Evolutionary conservation across 2,329 filamentous ascomycete species (phyloP), one percentile per base, ranked within the genome.

Genomic region (Phialophora expanda): DNA sequence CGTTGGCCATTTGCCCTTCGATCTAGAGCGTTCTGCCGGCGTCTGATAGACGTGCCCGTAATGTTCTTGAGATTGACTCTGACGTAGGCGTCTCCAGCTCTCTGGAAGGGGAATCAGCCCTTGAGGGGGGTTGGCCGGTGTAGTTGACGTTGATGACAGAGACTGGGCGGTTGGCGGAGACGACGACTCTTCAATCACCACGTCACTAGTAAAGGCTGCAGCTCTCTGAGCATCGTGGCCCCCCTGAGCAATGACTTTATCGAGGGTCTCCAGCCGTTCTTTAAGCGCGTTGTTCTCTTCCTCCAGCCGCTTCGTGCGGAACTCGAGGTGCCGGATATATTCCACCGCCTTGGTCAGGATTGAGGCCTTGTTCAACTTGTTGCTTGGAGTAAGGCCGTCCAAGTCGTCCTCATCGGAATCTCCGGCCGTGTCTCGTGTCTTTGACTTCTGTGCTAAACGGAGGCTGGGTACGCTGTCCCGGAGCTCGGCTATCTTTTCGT

Each of bases 291-390:
- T 84, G 74, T 97, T 93, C 76, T 98, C 93, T 54, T 96, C 92
- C 60, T 89, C 82, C 9, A 97, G 81, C 5, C 90, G 87, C 70
- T 88, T 90, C 73, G 96, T 96, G 12, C 93, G 88, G 80, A 96
- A 96, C 78, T 98, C 94, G 1, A 98, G 81, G 78, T 98, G 93
- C 44, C 89, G 87, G 71, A 98, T 98, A 73, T 98, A 98, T 76
- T 98, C 94, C 5, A 94, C 97, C 2, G 94, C 94, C 78, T 98
- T 98, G 70, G 92, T 93, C 51, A 98, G 81, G 58, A 98, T 92
- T 1, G 93, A 97, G n/a, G 94, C 94, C 78, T 98, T 98, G 82
- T 98, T 98, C 30, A 97, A 83, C 78, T 98, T 98, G 80, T 96
- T 93, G 5, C 93, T 92, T 0, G 93, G 91, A 2, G 92, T 90